Percentiles rank a stretch among this genome's conserved stretches.
phyloP scores from a whole-genome alignment of 2,329 filamentous ascomycete genomes.

The Endoconidiophora laricicola region DNA sequence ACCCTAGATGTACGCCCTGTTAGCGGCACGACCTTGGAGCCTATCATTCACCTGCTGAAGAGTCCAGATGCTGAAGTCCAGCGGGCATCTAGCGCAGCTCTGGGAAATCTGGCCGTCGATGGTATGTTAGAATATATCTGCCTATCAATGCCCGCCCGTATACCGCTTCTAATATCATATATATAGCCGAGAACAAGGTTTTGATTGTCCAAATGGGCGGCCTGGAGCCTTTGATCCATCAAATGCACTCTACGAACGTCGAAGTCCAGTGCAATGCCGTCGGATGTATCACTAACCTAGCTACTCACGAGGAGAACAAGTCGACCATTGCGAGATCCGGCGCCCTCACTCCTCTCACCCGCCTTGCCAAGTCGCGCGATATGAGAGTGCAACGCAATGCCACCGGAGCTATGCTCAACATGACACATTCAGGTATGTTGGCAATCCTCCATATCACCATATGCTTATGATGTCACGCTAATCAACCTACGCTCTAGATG shows the following conservation, averaged over 20 bases:
- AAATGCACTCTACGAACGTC: conserved; percentile 96
- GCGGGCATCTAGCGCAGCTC: conserved; percentile 82
- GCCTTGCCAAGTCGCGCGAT: conserved; percentile 89
- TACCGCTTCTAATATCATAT: neutral
- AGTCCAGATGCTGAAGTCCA: conserved; percentile 96
- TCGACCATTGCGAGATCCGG: conserved; percentile 94
- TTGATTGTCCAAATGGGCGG: conserved; percentile 86
- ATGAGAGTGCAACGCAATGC: conserved; percentile 98
- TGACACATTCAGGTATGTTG: conserved; percentile 85
- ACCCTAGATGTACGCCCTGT: conserved; percentile 82
- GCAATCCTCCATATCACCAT: neutral
- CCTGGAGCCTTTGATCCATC: conserved; percentile 77
- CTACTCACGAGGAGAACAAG: conserved; percentile 98
- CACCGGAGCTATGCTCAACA: conserved; percentile 88
- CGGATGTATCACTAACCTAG: conserved; percentile 94
- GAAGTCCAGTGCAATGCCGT: conserved; percentile 99
- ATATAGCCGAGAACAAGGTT: conserved; percentile 86
- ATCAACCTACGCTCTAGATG: conserved; percentile 39
- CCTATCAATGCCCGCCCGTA: neutral
- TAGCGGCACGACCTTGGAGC: conserved; percentile 83
- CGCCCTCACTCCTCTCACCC: conserved; percentile 75
- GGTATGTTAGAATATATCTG: conserved; percentile 39
- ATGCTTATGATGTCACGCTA: neutral
- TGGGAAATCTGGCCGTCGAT: conserved; percentile 93
- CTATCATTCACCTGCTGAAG: conserved; percentile 86